Evolutionary conservation across 73 alveolate species (phyloP).

Genomic region (Uronychia setigera): DNA sequence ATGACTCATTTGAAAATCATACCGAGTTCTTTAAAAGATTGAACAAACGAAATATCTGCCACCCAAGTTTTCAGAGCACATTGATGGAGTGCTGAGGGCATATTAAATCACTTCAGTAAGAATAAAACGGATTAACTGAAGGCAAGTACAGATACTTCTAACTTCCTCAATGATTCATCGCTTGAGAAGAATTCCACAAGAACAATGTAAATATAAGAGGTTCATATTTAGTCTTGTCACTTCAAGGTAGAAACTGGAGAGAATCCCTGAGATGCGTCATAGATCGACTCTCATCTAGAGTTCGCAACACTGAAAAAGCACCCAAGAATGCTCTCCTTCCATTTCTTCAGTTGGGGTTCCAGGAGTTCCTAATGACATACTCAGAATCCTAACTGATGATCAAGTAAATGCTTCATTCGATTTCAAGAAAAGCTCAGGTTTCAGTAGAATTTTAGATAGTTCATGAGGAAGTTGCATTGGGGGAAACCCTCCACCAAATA

Average conservation of each 20-base stretch:
- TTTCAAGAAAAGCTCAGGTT: too few relatives aligned
- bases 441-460: too few relatives aligned
- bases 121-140: not conserved
- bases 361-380: too few relatives aligned
- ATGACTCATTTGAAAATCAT: not conserved
- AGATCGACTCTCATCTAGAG: too few relatives aligned
- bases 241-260: not conserved
- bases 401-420: too few relatives aligned
- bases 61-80: not conserved
- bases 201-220: not conserved
- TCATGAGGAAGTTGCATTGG: too few relatives aligned
- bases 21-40: not conserved
- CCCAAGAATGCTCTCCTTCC: too few relatives aligned
- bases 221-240: not conserved
- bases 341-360: too few relatives aligned
- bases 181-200: not conserved
- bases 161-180: not conserved
- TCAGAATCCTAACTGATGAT: too few relatives aligned
- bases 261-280: too few relatives aligned
- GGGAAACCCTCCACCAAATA: too few relatives aligned
- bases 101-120: not conserved
- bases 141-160: not conserved
- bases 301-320: too few relatives aligned
- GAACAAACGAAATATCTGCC: constrained; percentile 16
- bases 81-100: not conserved